Evolutionary conservation across 176 grass and related monocot genomes (phyloP), one percentile per base, ranked within the genome.

Genomic region (Secale cereale): DNA sequence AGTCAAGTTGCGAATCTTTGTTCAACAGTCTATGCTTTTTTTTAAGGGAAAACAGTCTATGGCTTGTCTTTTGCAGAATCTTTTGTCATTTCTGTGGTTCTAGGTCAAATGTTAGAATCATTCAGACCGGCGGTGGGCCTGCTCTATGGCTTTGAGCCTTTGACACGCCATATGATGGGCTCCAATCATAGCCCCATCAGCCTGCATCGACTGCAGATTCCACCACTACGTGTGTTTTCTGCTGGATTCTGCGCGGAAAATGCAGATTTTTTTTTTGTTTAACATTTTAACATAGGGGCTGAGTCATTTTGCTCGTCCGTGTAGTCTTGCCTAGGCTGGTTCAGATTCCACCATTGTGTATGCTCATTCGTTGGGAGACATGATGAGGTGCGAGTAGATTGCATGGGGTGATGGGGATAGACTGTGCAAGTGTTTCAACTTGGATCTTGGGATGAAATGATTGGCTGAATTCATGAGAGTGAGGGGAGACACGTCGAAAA

Each of bases 91-190:
- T 43, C 17, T 41, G 11, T 59, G 35, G 11, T 10, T 68, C 0
- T 74, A 59, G 77, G 70, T 81, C 78, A 85, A 70, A 81, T 62
- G 37, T 40, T 76, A 29, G 29, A 64, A 82, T 82, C 88, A 90
- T 86, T 2, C 15, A 48, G 23, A 64, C 40, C 61, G 35, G 17
- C 80, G 48, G 77, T 37, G 70, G 69, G 80, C 6, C 64, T n/a
- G 19, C 8, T 56, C 50, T 56, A 45, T 45, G n/a, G n/a, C 70
- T 26, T 72, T 11, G 0, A 56, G 2, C 22, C 57, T 59, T 77
- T 13, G 14, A 64, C 50, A 43, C 5, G 46, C 5, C 46, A 6
- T 67, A 79, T 59, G 81, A 85, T 89, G 68, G 77, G 45, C 82
- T 89, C 27, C 10, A 45, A 12, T 28, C 26, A 16, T 72, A 83